Evolutionary conservation across 2,329 filamentous ascomycete species (phyloP).

Genomic region (Decorospora gaudefroyi): DNA sequence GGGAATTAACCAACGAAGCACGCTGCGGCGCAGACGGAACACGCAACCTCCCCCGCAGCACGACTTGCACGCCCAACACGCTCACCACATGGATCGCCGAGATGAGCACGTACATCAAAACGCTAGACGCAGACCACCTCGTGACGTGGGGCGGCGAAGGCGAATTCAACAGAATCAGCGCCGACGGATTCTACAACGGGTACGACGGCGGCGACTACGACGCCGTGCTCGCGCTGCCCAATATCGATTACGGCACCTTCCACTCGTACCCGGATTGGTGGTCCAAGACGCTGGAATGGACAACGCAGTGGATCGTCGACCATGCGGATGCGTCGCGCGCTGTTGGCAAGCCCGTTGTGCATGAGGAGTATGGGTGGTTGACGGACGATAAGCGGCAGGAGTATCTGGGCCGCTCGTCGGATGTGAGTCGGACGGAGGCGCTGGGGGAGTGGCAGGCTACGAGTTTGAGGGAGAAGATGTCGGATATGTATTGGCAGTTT

Average conservation of each 20-base stretch:
- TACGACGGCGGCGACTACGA: conserved; percentile 61
- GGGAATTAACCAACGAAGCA: conserved; percentile 60
- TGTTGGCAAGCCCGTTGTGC: conserved; percentile 58
- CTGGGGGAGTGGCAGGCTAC: conserved; percentile 58
- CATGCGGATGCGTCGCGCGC: conserved; percentile 53
- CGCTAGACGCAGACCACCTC: conserved; percentile 57
- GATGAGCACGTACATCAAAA: conserved; percentile 61
- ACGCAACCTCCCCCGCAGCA: conserved; percentile 37
- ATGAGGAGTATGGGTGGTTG: conserved; percentile 62
- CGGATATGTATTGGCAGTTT: conserved; percentile 63
- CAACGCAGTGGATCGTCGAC: conserved; percentile 60
- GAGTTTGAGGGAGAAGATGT: conserved; percentile 54
- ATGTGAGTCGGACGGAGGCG: conserved; percentile 53
- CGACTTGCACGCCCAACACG: conserved; percentile 45
- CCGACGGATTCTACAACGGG: conserved; percentile 48
- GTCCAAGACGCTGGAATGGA: conserved; percentile 55
- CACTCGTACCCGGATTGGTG: conserved; percentile 60
- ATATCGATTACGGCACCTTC: conserved; percentile 61
- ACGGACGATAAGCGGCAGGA: conserved; percentile 56
- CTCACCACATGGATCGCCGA: conserved; percentile 58
- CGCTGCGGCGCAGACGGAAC: conserved; percentile 36
- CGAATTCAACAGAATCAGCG: conserved; percentile 36
- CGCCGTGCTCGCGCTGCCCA: conserved; percentile 54
- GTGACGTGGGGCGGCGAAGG: conserved; percentile 60
- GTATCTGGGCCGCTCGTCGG: conserved; percentile 52